Evolutionary conservation across 2,329 filamentous ascomycete species (phyloP).

Genomic region (Diaporthe nobilis): DNA sequence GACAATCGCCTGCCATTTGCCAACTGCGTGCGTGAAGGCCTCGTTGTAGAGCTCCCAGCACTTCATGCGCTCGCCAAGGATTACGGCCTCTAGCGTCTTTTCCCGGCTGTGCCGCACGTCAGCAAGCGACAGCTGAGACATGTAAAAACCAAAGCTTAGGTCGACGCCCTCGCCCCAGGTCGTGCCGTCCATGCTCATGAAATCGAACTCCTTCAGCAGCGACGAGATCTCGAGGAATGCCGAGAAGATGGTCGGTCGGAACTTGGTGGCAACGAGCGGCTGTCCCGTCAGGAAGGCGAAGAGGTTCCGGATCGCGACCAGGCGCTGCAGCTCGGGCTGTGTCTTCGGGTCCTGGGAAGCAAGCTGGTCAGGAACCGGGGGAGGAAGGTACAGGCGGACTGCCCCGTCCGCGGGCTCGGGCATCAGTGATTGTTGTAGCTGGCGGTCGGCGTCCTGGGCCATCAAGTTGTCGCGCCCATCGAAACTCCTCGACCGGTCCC

Average conservation of each 20-base stretch:
- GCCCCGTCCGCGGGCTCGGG: conserved; percentile 56
- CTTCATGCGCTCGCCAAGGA: conserved; percentile 91
- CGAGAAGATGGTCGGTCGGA: conserved; percentile 65
- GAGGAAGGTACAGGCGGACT: conserved; percentile 68
- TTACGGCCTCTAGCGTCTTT: conserved; percentile 88
- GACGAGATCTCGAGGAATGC: conserved; percentile 68
- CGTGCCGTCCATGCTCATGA: conserved; percentile 68
- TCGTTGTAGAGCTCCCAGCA: conserved; percentile 89
- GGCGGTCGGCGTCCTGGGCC: conserved; percentile 60
- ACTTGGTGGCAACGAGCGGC: conserved; percentile 71
- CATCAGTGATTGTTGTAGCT: conserved; percentile 16
- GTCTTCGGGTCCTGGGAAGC: not conserved
- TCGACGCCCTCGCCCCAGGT: conserved; percentile 73
- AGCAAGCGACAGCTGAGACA: conserved; percentile 81
- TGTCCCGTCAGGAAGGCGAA: conserved; percentile 77
- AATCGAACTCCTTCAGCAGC: conserved; percentile 70
- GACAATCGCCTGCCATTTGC: conserved; percentile 83
- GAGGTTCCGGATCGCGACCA: conserved; percentile 74
- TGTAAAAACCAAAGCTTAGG: conserved; percentile 79
- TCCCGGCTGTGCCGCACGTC: conserved; percentile 88
- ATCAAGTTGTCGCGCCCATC: conserved; percentile 62
- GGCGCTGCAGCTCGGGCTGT: conserved; percentile 63
- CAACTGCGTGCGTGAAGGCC: conserved; percentile 91
- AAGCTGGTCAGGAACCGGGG: conserved; percentile 51
- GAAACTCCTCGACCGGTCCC: conserved; percentile 60